These are phyloP conservation scores for Whalleya microplaca DNA, from an alignment of 2,329 filamentous ascomycete genomes.

Conservation along the genomic window DNA sequence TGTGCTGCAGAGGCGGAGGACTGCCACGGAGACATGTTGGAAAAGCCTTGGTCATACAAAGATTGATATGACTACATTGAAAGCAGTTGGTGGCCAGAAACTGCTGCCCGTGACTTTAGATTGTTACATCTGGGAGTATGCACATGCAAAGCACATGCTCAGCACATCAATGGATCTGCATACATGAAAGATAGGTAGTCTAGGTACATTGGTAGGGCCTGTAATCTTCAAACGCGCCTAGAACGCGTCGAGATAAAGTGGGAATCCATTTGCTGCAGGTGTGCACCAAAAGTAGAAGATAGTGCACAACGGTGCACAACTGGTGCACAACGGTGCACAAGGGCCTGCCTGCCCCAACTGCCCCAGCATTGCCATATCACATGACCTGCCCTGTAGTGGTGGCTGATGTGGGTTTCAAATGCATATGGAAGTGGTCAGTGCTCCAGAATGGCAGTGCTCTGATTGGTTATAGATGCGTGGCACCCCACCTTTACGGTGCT, in stretches of 20 bases:
- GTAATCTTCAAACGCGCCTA: background rate
- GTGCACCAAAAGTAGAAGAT: background rate
- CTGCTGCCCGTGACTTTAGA: background rate
- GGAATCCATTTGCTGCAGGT: background rate
- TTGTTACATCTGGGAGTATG: background rate
- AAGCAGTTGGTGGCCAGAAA: constrained; percentile 4
- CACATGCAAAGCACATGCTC: background rate
- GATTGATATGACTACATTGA: constrained; percentile 4
- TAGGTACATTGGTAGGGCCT: background rate
- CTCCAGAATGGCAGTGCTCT: constrained; percentile 1
- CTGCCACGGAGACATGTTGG: constrained; percentile 23
- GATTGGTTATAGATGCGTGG: constrained; percentile 5
- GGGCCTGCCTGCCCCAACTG: no score
- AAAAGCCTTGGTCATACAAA: constrained; percentile 2
- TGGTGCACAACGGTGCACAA: background rate
- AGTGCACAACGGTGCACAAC: background rate
- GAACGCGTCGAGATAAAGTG: constrained; percentile 7
- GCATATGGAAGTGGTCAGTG: constrained; percentile 15
- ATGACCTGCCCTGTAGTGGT: constrained; percentile 17
- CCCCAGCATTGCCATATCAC: constrained; percentile 25
- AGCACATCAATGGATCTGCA: no score
- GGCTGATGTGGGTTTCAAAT: constrained; percentile 12
- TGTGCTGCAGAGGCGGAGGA: constrained; percentile 16
- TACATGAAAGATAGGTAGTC: background rate
- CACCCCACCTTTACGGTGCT: constrained; percentile 2